Evolutionary conservation across 1,139 yeast species (phyloP).

Genomic region (Scheffersomyces illinoinensis): DNA sequence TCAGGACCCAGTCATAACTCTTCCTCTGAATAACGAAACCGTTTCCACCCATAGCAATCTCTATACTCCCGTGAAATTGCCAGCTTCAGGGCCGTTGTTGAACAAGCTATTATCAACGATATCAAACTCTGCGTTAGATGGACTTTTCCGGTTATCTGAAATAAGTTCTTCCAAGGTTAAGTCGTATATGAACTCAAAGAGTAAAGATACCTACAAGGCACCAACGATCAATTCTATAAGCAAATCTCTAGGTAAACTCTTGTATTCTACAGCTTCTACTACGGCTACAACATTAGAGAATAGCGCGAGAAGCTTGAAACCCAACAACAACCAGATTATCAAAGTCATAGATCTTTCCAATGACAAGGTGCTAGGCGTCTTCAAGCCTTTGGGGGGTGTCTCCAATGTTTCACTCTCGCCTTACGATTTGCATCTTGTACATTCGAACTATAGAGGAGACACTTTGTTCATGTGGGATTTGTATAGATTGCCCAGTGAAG

Average conservation of each 20-base stretch:
- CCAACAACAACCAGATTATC: conserved; percentile 35
- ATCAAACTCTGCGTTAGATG: conserved; percentile 57
- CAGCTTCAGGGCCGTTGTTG: conserved; percentile 46
- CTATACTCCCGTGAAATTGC: conserved; percentile 48
- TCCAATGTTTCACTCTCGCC: conserved; percentile 64
- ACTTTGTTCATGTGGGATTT: conserved; percentile 66
- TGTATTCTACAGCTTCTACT: conserved; percentile 39
- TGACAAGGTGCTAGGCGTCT: conserved; percentile 47
- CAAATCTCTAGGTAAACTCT: conserved; percentile 26
- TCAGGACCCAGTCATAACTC: conserved; percentile 13
- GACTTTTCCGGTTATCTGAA: conserved; percentile 51
- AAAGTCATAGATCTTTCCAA: conserved; percentile 49
- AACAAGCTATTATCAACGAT: conserved; percentile 48
- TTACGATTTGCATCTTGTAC: conserved; percentile 58
- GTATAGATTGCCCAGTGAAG: conserved; percentile 50
- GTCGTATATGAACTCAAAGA: conserved; percentile 30
- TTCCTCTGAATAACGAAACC: conserved; percentile 1
- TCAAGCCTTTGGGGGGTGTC: conserved; percentile 61
- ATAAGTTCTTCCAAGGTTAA: conserved; percentile 46
- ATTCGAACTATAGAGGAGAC: conserved; percentile 64
- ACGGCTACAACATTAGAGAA: conserved; percentile 32
- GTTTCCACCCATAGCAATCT: conserved; percentile 4
- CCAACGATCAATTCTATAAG: conserved; percentile 32
- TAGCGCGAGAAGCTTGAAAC: conserved; percentile 23
- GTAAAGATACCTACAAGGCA: conserved; percentile 7